Percentiles rank a stretch among this genome's conserved stretches.
phyloP scores from a whole-genome alignment of 108 stramenopile species.

The Cyclotella kingstonii region DNA sequence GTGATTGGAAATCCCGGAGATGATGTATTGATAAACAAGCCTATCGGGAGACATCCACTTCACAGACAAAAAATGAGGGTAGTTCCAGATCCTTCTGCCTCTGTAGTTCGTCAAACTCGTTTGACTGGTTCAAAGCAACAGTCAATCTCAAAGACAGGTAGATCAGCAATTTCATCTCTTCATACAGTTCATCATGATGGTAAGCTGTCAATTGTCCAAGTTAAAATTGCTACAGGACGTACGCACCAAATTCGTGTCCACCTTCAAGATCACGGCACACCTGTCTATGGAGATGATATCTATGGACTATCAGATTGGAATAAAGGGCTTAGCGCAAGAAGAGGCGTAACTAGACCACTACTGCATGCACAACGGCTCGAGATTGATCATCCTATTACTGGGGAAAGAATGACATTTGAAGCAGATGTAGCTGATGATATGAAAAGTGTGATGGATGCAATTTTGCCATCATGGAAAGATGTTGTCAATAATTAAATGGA shows the following conservation, averaged over 20 bases:
- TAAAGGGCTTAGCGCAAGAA: conserved; percentile 56
- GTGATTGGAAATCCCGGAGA: conserved; percentile 88
- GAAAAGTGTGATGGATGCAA: conserved; percentile 58
- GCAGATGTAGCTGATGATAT: conserved; percentile 89
- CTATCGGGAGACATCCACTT: conserved; percentile 90
- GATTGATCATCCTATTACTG: conserved; percentile 87
- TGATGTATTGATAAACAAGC: conserved; percentile 83
- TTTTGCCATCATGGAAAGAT: conserved; percentile 53
- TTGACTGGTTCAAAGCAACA: conserved; percentile 14
- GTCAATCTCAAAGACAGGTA: conserved; percentile 50
- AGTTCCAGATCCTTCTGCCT: conserved; percentile 68
- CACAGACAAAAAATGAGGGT: conserved; percentile 94
- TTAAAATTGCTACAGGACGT: conserved; percentile 91
- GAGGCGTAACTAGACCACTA: conserved; percentile 83
- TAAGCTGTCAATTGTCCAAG: conserved; percentile 83
- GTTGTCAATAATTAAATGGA: not conserved
- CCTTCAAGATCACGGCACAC: conserved; percentile 91
- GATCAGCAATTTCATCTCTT: conserved; percentile 81
- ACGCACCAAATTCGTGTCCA: conserved; percentile 95
- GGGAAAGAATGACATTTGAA: conserved; percentile 70
- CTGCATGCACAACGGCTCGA: conserved; percentile 87
- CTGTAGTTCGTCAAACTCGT: conserved; percentile 21
- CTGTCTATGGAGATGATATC: conserved; percentile 93
- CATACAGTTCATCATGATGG: conserved; percentile 86
- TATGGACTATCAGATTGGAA: conserved; percentile 94